Conservation (phyloP, 176 grass and related monocot genomes). For the Carex cristatella region DNA sequence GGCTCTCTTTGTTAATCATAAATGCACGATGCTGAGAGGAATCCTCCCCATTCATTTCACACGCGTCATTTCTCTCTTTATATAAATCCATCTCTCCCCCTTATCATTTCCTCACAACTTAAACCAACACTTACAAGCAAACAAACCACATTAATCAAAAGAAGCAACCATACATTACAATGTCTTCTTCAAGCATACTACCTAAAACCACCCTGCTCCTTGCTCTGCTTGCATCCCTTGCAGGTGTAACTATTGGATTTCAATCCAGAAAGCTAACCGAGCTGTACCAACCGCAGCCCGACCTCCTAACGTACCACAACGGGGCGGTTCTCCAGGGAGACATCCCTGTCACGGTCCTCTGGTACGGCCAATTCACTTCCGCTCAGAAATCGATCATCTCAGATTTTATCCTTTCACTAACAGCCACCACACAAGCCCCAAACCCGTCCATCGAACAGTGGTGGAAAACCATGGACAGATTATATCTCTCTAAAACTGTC, state of each 20-base stretch:
- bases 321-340: slow-evolving; percentile 43
- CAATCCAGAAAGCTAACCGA: slow-evolving; percentile 35
- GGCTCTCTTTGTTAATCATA: background rate
- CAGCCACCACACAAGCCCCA: background rate
- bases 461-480: slow-evolving; percentile 41
- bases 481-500: slow-evolving; percentile 39
- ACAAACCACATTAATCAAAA: background rate
- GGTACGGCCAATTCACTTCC: slow-evolving; percentile 56
- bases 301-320: slow-evolving; percentile 60
- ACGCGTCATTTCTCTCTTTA: background rate
- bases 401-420: slow-evolving; percentile 61
- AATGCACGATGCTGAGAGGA: slow-evolving; percentile 14
- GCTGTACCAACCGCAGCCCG: slow-evolving; percentile 38
- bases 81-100: background rate
- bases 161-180: background rate
- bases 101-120: background rate
- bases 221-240: slow-evolving; percentile 12
- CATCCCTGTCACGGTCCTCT: slow-evolving; percentile 50
- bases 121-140: background rate
- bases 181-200: background rate
- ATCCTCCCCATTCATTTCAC: background rate
- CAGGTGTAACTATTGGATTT: background rate
- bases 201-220: slow-evolving; percentile 10
- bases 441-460: slow-evolving; percentile 46
- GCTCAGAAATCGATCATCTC: slow-evolving; percentile 54